phyloP scores from a whole-genome alignment of 305 asterid genomes.

The Fraxinus platypoda region DNA sequence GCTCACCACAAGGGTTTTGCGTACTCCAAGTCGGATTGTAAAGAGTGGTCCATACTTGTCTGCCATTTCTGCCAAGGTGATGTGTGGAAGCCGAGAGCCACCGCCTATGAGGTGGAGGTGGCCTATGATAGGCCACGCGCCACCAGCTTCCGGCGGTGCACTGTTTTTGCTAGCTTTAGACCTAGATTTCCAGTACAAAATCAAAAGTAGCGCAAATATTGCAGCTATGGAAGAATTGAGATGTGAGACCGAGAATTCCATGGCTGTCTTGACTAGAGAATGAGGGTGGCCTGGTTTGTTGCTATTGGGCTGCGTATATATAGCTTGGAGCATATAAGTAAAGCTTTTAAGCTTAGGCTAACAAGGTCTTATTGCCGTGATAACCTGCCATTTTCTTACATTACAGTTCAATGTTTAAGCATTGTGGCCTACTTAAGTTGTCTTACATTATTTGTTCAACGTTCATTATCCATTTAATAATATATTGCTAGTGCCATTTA shows the following conservation, averaged over 20 bases:
- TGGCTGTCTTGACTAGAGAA: neutral
- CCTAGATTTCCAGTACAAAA: neutral
- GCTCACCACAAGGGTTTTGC: constrained; percentile 25
- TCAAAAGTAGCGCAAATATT: neutral
- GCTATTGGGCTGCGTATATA: neutral
- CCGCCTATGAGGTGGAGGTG: neutral
- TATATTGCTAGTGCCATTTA: neutral
- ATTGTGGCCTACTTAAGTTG: neutral
- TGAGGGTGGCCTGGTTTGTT: neutral
- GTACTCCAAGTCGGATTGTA: constrained; percentile 23
- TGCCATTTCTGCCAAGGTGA: constrained; percentile 4
- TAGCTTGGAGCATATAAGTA: neutral
- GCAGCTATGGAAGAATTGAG: neutral
- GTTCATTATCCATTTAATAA: neutral
- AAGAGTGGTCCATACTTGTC: constrained; percentile 27
- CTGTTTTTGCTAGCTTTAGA: neutral
- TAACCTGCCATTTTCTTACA: neutral
- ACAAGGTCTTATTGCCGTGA: neutral
- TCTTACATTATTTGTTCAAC: neutral
- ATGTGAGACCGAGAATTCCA: neutral
- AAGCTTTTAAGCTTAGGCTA: neutral
- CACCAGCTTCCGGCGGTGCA: neutral
- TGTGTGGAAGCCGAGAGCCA: neutral
- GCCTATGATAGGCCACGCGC: constrained; percentile 1
- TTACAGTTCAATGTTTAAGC: neutral